Base-by-base conservation (phyloP, 176 grass and related monocot genomes). In the Phragmites australis region DNA sequence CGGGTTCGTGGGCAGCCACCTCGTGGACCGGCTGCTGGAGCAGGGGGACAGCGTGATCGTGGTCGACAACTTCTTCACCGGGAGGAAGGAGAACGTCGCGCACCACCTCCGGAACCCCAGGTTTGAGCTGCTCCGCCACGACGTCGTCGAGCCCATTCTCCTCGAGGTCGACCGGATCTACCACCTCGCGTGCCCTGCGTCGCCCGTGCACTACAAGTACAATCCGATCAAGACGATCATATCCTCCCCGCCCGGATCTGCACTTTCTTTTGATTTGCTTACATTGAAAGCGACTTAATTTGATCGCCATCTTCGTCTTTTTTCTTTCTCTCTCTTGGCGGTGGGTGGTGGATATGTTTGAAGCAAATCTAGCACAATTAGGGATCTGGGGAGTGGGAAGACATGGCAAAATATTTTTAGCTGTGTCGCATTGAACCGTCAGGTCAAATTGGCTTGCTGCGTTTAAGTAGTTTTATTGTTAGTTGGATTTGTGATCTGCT, bases 161-260 rank as follows among this genome's bases (percentile, higher is more conserved):
- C 85, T 97, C 76, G 94, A 97, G 80, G 91, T 97, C 51, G 94
- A 94, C 82, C 87, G 87, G 88, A 92, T 94, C 82, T 97, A 97
- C 80, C 94, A 97, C 62, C 92, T 97, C 70, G 93, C 93, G 60
- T 94, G 93, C 80, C 93, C 93, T 41, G 89, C 93, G 18, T 92
- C 93, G 32, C 93, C 93, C 0, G 90, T 94, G 43, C 90, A 91
- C 88, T 94, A 94, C 89, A 94, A 94, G 75, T 92, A 88, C 63
- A 94, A 94, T 54, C 93, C 93, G 32, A 89, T 94, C 87, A 94
- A 94, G 87, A 92, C 90, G 3, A 89, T 92, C 75, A 92, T 92
- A 92, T 92, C 90, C 90, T 92, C 80, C 21, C 48, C 13, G 16
- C 43, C 51, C 30, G 71, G 83, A 86, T 86, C 83, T 86, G 41